Conservation (phyloP, 768 basidiomycete genomes). For the Pilatotrama ljubarskyi region DNA sequence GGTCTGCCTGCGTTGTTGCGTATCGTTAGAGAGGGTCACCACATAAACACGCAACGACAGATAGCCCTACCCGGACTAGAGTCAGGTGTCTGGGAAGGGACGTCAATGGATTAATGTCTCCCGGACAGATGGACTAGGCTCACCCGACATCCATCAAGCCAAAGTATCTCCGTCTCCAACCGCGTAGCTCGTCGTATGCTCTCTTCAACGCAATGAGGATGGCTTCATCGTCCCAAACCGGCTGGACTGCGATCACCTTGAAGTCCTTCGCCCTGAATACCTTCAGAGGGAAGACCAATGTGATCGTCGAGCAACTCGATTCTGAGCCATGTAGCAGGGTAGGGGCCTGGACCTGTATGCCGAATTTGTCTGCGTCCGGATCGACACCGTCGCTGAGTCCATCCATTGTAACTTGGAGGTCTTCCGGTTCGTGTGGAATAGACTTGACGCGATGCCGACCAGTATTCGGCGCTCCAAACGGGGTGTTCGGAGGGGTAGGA, state of each 20-base stretch:
- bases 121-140: not conserved
- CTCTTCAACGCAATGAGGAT: constrained; percentile 1
- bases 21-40: too few relatives aligned
- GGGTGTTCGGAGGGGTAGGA: too few relatives aligned
- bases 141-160: constrained; percentile 2
- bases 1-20: not conserved
- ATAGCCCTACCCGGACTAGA: not conserved
- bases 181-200: constrained; percentile 9
- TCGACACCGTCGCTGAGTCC: too few relatives aligned
- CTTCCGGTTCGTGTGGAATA: too few relatives aligned
- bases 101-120: not conserved
- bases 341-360: too few relatives aligned
- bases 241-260: not conserved
- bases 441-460: too few relatives aligned
- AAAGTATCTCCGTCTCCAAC: constrained; percentile 11
- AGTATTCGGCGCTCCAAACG: too few relatives aligned
- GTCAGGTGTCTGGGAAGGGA: not conserved
- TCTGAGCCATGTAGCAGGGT: too few relatives aligned
- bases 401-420: too few relatives aligned
- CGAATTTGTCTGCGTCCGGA: too few relatives aligned
- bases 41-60: too few relatives aligned
- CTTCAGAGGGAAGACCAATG: not conserved
- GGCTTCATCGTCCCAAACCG: constrained; percentile 12
- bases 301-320: too few relatives aligned
- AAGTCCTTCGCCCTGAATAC: not conserved